A percentile compares a stretch with the other conserved stretches of the same genome.
phyloP scores from a whole-genome alignment of 108 stramenopile genomes.

The Schizochytrium sp. region DNA sequence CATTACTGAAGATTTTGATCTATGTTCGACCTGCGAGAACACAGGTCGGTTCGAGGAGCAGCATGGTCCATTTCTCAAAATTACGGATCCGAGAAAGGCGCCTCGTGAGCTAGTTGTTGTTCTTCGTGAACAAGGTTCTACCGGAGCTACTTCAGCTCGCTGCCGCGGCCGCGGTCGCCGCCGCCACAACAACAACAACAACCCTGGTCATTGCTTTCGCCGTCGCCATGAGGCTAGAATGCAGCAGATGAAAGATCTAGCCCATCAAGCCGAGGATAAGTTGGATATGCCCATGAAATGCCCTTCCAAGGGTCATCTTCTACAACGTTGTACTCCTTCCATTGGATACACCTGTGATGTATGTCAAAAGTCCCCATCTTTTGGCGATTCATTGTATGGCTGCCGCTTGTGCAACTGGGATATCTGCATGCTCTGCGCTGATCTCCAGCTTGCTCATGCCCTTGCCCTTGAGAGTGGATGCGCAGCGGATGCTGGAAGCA shows the following conservation, averaged over 20 bases:
- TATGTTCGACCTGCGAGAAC: constrained; percentile 54
- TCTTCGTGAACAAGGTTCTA: background rate
- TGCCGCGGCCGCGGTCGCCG: constrained; percentile 3
- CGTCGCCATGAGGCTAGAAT: background rate
- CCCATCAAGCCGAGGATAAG: background rate
- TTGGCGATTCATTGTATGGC: constrained; percentile 21
- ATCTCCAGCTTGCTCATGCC: background rate
- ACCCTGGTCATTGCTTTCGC: background rate
- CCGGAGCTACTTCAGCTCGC: background rate
- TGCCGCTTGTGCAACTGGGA: constrained; percentile 60
- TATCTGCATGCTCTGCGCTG: constrained; percentile 5
- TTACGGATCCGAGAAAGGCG: constrained; percentile 50
- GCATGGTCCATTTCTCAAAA: constrained; percentile 57
- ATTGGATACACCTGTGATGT: constrained; percentile 37
- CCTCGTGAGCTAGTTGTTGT: constrained; percentile 51
- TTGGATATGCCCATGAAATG: background rate
- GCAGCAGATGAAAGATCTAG: background rate
- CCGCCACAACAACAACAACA: background rate
- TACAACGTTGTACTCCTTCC: background rate
- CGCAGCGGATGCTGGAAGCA: background rate
- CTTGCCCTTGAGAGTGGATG: background rate
- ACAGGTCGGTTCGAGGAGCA: constrained; percentile 34
- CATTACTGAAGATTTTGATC: constrained; percentile 52
- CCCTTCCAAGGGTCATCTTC: constrained; percentile 9
- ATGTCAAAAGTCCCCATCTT: background rate